phyloP scores from a whole-genome alignment of 495 filamentous ascomycete species.

The Terfezia boudieri region DNA sequence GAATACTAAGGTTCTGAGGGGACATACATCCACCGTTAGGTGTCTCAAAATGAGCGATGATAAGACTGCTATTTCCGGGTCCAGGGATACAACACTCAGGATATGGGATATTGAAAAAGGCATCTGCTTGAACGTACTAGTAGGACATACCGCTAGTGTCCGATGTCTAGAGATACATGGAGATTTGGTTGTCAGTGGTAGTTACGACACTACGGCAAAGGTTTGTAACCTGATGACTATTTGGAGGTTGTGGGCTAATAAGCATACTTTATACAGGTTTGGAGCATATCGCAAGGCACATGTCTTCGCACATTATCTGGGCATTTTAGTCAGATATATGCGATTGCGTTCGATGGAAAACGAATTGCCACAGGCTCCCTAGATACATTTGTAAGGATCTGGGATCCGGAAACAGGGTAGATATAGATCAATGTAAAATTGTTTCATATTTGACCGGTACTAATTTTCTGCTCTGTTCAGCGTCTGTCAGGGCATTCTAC shows the following conservation, averaged over 20 bases:
- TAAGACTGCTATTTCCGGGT: conserved; percentile 86
- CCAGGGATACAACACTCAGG: conserved; percentile 76
- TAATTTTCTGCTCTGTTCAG: conserved; percentile 20
- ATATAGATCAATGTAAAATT: conserved; percentile 9
- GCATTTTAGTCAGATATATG: conserved; percentile 97
- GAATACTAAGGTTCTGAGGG: conserved; percentile 63
- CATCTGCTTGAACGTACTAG: conserved; percentile 69
- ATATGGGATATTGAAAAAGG: conserved; percentile 87
- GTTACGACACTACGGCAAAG: conserved; percentile 88
- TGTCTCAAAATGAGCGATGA: conserved; percentile 94
- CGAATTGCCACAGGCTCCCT: conserved; percentile 91
- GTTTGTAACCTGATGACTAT: conserved; percentile 11
- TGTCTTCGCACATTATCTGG: conserved; percentile 77
- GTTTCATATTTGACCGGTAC: neutral
- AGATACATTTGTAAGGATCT: conserved; percentile 90
- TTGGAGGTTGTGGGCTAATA: too few species aligned
- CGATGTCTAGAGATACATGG: conserved; percentile 89
- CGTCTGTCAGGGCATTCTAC: conserved; percentile 71
- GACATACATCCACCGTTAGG: conserved; percentile 88
- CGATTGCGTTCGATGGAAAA: conserved; percentile 84
- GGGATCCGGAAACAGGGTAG: conserved; percentile 81
- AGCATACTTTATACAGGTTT: conserved; percentile 24
- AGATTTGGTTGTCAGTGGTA: conserved; percentile 84
- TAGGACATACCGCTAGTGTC: conserved; percentile 91
- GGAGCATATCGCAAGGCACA: conserved; percentile 85